Conservation (phyloP, 495 filamentous ascomycete species). For the Penicillium argentinense region DNA sequence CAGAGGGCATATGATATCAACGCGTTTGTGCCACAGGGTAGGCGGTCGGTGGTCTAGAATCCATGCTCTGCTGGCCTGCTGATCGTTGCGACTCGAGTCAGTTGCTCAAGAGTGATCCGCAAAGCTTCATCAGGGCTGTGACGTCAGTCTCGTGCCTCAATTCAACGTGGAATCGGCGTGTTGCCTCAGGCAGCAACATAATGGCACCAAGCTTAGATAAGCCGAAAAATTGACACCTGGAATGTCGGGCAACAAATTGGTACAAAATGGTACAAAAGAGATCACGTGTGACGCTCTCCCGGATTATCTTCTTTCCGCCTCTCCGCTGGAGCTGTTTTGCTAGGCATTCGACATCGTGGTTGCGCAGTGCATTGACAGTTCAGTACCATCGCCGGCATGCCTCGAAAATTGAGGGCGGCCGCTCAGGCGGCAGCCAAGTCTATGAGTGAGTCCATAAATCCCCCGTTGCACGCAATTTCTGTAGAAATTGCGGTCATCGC, state of each 20-base stretch:
- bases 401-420: slow-evolving; percentile 47
- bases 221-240: background rate
- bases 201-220: background rate
- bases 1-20: slow-evolving; percentile 1
- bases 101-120: slow-evolving; percentile 10
- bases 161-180: no score
- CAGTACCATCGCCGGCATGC: slow-evolving; percentile 35
- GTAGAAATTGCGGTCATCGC: background rate
- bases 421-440: slow-evolving; percentile 51
- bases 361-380: slow-evolving; percentile 17
- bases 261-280: background rate
- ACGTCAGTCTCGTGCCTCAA: slow-evolving; percentile 18
- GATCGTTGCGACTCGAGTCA: slow-evolving; percentile 8
- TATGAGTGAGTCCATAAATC: slow-evolving; percentile 38
- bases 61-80: slow-evolving; percentile 1
- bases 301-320: slow-evolving; percentile 5
- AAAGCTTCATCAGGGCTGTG: slow-evolving; percentile 4
- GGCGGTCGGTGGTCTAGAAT: slow-evolving; percentile 19
- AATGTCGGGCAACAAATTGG: background rate
- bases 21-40: background rate
- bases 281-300: slow-evolving; percentile 13
- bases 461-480: background rate
- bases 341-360: background rate
- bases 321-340: slow-evolving; percentile 1
- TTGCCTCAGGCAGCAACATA: background rate